phyloP scores from a whole-genome alignment of 1,284 basidiomycete species.

The Cutaneotrichosporon cutaneum region DNA sequence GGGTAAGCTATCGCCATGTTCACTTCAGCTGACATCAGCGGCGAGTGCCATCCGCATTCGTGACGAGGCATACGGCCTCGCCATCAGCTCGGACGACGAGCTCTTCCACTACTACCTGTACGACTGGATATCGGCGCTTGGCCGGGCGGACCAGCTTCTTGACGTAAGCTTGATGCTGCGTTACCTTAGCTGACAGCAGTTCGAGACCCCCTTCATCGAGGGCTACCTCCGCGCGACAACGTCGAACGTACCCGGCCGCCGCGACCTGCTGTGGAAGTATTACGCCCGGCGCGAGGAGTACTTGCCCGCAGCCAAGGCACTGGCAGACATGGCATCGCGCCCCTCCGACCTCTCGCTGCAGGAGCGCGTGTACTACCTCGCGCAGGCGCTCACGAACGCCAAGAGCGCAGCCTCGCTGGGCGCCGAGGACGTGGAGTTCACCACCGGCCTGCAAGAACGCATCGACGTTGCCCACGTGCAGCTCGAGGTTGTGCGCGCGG shows the following conservation, averaged over 20 bases:
- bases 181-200: conserved; percentile 25
- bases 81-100: conserved; percentile 79
- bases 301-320: conserved; percentile 79
- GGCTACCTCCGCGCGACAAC: conserved; percentile 63
- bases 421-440: conserved; percentile 82
- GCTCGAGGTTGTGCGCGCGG: conserved; percentile 65
- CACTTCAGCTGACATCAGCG: conserved; percentile 6
- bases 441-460: conserved; percentile 90
- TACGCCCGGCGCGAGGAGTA: conserved; percentile 88
- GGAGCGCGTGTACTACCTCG: conserved; percentile 79
- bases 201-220: conserved; percentile 61
- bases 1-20: conserved; percentile 13
- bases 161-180: conserved; percentile 60
- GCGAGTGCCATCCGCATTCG: conserved; percentile 21
- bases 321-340: conserved; percentile 83
- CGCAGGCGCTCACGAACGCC: conserved; percentile 89
- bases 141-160: conserved; percentile 81
- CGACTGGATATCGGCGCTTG: conserved; percentile 81
- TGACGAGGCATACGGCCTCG: conserved; percentile 58
- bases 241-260: conserved; percentile 60
- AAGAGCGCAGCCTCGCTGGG: conserved; percentile 79
- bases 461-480: conserved; percentile 97
- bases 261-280: conserved; percentile 93
- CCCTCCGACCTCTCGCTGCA: conserved; percentile 66
- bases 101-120: conserved; percentile 94